A percentile compares a stretch with the other conserved stretches of the same genome.
Evolutionary conservation across 305 asterid species (phyloP).

Genomic region (Fraxinus platypoda): DNA sequence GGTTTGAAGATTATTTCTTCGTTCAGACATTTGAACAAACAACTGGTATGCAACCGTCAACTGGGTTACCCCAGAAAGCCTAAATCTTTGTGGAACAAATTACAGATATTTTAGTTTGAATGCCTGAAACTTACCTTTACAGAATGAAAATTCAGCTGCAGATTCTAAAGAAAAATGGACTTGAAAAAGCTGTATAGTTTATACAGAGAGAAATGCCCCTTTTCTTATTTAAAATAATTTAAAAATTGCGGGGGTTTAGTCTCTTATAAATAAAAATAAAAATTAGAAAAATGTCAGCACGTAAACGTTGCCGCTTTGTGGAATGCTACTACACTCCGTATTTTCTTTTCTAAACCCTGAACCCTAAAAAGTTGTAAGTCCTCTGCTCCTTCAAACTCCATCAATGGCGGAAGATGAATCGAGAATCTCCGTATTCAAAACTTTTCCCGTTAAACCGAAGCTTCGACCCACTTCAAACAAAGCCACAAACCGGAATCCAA

Average conservation of each 20-base stretch:
- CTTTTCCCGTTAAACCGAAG: slow-evolving; percentile 33
- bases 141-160: not conserved
- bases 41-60: not conserved
- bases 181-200: not conserved
- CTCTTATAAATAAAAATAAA: no score
- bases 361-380: not conserved
- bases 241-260: not conserved
- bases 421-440: slow-evolving; percentile 7
- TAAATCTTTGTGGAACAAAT: not conserved
- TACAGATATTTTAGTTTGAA: not conserved
- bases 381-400: not conserved
- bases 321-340: not conserved
- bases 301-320: not conserved
- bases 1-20: not conserved
- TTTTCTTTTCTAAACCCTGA: not conserved
- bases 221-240: no score
- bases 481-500: slow-evolving; percentile 69
- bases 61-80: not conserved
- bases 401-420: slow-evolving; percentile 43
- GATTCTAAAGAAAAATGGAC: not conserved
- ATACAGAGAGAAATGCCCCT: not conserved
- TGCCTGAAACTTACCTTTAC: not conserved
- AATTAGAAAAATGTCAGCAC: not conserved
- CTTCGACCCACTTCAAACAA: slow-evolving; percentile 54
- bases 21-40: slow-evolving; percentile 9